Evolutionary conservation across 2,329 filamentous ascomycete species (phyloP).

Genomic region (Zasmidium angulare): DNA sequence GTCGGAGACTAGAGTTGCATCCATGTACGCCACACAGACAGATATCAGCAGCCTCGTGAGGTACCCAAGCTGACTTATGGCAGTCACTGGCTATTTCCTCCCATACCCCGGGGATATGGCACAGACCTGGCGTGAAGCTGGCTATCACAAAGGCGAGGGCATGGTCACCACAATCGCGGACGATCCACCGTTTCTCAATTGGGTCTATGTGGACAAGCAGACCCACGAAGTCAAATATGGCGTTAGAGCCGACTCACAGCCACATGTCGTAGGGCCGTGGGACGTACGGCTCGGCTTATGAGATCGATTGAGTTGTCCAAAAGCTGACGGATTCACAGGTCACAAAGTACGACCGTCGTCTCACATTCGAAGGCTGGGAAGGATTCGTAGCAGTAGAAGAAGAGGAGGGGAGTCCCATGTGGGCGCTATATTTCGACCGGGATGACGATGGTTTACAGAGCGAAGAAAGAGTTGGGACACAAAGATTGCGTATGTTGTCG

Average conservation of each 20-base stretch:
- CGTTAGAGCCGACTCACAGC: conserved; percentile 59
- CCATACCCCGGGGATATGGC: conserved; percentile 45
- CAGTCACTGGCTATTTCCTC: conserved; percentile 49
- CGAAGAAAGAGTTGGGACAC: conserved; percentile 23
- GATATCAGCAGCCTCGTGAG: too few relatives aligned
- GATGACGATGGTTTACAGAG: conserved; percentile 46
- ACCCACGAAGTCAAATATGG: conserved; percentile 64
- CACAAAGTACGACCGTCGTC: conserved; percentile 60
- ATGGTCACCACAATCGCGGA: conserved; percentile 50
- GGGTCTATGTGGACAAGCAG: conserved; percentile 61
- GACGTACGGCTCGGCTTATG: too few relatives aligned
- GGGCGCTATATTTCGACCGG: conserved; percentile 54
- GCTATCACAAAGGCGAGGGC: conserved; percentile 41
- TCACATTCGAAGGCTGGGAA: conserved; percentile 58
- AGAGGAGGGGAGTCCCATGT: conserved; percentile 35
- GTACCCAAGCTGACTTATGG: background rate
- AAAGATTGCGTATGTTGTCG: conserved; percentile 32
- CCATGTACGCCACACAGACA: conserved; percentile 33
- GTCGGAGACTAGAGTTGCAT: conserved; percentile 34
- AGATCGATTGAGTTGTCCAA: too few relatives aligned
- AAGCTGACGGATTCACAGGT: conserved; percentile 38
- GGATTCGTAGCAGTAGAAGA: conserved; percentile 59
- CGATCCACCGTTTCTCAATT: conserved; percentile 64
- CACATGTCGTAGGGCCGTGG: conserved; percentile 75
- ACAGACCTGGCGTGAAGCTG: conserved; percentile 26